Evolutionary conservation across 2,329 filamentous ascomycete species (phyloP).

Genomic region (Phyllosticta citriasiana): DNA sequence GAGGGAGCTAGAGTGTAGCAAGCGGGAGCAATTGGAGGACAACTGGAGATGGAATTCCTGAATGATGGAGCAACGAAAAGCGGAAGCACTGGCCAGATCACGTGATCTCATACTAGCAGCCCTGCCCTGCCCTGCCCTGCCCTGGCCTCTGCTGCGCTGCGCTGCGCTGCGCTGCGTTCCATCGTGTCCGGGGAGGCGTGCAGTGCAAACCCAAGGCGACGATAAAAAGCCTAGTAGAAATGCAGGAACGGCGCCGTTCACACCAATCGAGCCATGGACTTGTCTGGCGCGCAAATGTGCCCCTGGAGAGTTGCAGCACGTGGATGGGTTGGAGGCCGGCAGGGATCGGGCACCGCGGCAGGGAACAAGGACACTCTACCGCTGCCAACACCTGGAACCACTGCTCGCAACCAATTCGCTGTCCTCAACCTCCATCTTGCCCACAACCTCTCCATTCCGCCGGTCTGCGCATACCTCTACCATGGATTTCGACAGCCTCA

Average conservation of each 20-base stretch:
- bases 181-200: too few species aligned
- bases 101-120: not conserved
- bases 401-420: not conserved
- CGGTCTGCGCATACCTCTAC: conserved; percentile 19
- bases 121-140: too few species aligned
- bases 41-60: not conserved
- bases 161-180: too few species aligned
- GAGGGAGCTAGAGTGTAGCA: not conserved
- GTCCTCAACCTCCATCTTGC: not conserved
- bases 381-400: not conserved
- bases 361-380: not conserved
- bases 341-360: not conserved
- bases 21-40: not conserved
- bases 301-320: not conserved
- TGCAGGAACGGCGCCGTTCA: not conserved
- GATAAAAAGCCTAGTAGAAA: not conserved
- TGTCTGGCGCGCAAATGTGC: not conserved
- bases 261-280: too few species aligned
- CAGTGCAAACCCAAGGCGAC: too few species aligned
- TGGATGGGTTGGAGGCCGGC: not conserved
- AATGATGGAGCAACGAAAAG: not conserved
- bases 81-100: not conserved
- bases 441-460: not conserved
- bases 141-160: too few species aligned
- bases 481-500: conserved; percentile 82